These are phyloP conservation scores for Elaeagnus macrophylla DNA, from an alignment of 306 rosid species.

Conservation along the genomic window DNA sequence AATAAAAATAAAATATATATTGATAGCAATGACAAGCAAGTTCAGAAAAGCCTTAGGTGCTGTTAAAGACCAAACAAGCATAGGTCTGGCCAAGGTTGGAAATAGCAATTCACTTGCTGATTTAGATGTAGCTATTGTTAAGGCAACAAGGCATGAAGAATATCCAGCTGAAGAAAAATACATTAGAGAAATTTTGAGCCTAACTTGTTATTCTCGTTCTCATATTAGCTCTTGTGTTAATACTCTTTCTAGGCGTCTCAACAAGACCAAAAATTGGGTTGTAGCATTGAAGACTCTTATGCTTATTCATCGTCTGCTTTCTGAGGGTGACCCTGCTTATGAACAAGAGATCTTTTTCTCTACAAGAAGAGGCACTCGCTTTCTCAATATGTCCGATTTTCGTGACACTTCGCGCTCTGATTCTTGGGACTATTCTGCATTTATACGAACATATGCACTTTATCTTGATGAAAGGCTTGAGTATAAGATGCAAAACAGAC, in stretches of 20 bases:
- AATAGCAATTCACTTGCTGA: slow-evolving; percentile 74
- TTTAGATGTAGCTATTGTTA: slow-evolving; percentile 86
- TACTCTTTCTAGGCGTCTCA: slow-evolving; percentile 66
- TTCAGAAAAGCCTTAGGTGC: slow-evolving; percentile 78
- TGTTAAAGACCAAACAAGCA: slow-evolving; percentile 90
- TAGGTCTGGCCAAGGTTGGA: slow-evolving; percentile 86
- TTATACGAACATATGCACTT: slow-evolving; percentile 68
- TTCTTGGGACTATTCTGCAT: slow-evolving; percentile 76
- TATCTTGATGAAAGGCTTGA: slow-evolving; percentile 82
- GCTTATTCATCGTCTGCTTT: slow-evolving; percentile 55
- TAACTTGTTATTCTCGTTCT: slow-evolving; percentile 73
- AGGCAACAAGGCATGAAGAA: slow-evolving; percentile 83
- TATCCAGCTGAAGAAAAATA: slow-evolving; percentile 70
- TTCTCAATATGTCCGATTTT: slow-evolving; percentile 87
- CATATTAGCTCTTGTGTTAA: slow-evolving; percentile 60
- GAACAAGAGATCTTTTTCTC: slow-evolving; percentile 91
- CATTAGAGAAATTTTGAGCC: slow-evolving; percentile 69
- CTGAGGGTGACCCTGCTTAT: slow-evolving; percentile 89
- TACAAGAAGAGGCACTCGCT: slow-evolving; percentile 77
- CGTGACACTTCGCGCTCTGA: slow-evolving; percentile 38
- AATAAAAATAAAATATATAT: too few species aligned
- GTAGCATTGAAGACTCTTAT: slow-evolving; percentile 71
- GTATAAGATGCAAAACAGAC: slow-evolving; percentile 74
- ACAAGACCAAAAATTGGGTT: slow-evolving; percentile 72
- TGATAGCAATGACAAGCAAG: slow-evolving; percentile 26